Evolutionary conservation across 306 rosid genomes (phyloP), one percentile per base, ranked within the genome.

Genomic region (Cicer pinnatifidum): DNA sequence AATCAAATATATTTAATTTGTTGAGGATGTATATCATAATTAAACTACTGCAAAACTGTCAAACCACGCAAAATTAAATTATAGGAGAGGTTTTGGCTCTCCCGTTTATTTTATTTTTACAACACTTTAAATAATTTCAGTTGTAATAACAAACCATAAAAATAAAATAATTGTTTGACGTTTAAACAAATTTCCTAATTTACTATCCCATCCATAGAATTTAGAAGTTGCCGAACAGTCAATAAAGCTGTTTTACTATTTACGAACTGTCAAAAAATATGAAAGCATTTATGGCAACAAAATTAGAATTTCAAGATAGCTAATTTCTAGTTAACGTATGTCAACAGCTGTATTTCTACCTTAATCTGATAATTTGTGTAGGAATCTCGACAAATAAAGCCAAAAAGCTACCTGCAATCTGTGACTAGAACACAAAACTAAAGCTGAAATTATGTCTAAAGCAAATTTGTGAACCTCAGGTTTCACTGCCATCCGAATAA

Each of bases 381-480:
- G 69, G 38, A 87, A 82, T 82, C 71, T 87, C 39, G 99, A 94
- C 12, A 91, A 70, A 85, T 83, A 88, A 59, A 94, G 78, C 88
- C 94, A 91, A 56, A 53, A 64, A 73, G 88, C 86, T 72, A 82
- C 89, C 12, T 85, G 89, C 51, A 85, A 58, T 84, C 78, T 86
- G 38, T 81, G 81, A 67, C 85, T 86, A 57, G 85, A 78, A 82
- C 85, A 92, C 59, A 63, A 81, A 62, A 54, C 40, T 19, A 91
- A 61, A 50, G 91, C 89, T 41, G 90, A 90, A 82, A 90, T 40
- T 53, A 87, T 54, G 79, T 91, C 97, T 12, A 84, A 13, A 46
- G 85, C 77, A 86, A 94, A 94, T 54, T 50, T 83, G 83, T 86
- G 96, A 79, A 85, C 91, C 83, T 91, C 96, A 8, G 93, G 93